phyloP scores from a whole-genome alignment of 768 basidiomycete species.

The Lactifluus echinatus region DNA sequence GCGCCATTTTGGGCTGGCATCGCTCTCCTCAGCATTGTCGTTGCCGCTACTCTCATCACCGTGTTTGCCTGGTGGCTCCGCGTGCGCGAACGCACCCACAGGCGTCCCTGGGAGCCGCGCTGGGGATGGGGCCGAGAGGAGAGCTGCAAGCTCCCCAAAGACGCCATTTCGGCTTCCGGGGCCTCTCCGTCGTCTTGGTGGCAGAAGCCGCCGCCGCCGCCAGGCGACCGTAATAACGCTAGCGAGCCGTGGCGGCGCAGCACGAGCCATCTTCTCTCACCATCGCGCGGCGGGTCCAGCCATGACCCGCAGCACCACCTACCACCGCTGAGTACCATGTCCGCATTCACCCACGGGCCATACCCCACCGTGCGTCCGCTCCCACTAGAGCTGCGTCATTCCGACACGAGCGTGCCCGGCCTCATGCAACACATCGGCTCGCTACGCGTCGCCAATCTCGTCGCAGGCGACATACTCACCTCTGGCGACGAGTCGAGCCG shows the following conservation, averaged over 20 bases:
- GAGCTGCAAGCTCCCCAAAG: slow-evolving; percentile 16
- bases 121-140: slow-evolving; percentile 20
- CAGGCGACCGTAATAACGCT: background rate
- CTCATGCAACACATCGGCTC: slow-evolving; percentile 32
- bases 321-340: background rate
- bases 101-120: slow-evolving; percentile 13
- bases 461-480: slow-evolving; percentile 36
- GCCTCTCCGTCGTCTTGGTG: background rate
- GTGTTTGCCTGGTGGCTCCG: slow-evolving; percentile 24
- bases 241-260: slow-evolving; percentile 4
- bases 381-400: slow-evolving; percentile 20
- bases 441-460: slow-evolving; percentile 41
- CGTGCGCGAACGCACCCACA: slow-evolving; percentile 20
- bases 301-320: background rate
- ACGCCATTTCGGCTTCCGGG: slow-evolving; percentile 1
- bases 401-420: slow-evolving; percentile 26
- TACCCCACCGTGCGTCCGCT: slow-evolving; percentile 21
- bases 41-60: slow-evolving; percentile 19
- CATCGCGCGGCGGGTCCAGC: background rate
- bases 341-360: background rate
- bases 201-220: no score
- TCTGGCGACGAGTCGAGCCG: slow-evolving; percentile 27
- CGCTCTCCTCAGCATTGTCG: slow-evolving; percentile 22
- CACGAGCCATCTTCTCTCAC: background rate
- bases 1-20: slow-evolving; percentile 23